Evolutionary conservation across 805 yeast species (phyloP).

Genomic region (Ogataea nitratoaversa): DNA sequence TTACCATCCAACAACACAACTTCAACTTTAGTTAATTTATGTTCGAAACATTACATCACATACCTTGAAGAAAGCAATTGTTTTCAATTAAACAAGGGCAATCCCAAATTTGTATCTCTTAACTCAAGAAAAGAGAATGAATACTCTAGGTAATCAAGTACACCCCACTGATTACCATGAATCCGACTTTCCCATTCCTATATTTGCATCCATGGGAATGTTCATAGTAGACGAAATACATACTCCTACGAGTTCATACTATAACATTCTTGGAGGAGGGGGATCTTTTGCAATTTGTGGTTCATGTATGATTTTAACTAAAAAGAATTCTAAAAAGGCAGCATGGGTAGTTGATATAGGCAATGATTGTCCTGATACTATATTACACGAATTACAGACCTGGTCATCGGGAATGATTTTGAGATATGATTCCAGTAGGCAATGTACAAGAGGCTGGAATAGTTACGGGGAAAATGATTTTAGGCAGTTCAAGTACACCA

Average conservation of each 20-base stretch:
- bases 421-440: constrained; percentile 46
- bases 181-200: constrained; percentile 4
- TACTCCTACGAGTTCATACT: constrained; percentile 38
- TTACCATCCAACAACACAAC: no score
- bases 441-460: constrained; percentile 82
- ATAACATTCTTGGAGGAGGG: constrained; percentile 80
- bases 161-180: no score
- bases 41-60: no score
- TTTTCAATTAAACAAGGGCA: no score
- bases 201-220: constrained; percentile 77
- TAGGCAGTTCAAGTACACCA: constrained; percentile 54
- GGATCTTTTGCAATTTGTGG: constrained; percentile 81
- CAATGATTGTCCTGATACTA: constrained; percentile 58
- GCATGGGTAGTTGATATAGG: constrained; percentile 81
- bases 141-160: no score
- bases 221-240: constrained; percentile 85
- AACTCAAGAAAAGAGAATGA: no score
- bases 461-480: constrained; percentile 60
- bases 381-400: constrained; percentile 39
- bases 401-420: constrained; percentile 65
- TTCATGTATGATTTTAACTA: constrained; percentile 51
- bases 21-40: no score
- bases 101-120: no score
- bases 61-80: no score
- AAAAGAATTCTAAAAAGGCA: constrained; percentile 32